Evolutionary conservation across 306 rosid genomes (phyloP).

Genomic region (Inga oerstediana): DNA sequence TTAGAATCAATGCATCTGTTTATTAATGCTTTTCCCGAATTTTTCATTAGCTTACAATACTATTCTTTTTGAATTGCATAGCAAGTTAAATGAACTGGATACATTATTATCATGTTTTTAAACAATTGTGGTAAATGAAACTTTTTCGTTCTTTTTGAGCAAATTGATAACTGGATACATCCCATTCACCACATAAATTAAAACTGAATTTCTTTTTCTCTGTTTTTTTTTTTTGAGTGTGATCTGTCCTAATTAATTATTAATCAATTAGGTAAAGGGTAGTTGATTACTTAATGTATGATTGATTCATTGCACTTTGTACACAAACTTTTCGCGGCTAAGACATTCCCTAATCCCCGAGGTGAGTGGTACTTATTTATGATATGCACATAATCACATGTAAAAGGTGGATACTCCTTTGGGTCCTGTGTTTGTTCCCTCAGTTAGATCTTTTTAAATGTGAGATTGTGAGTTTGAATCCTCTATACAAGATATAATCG

Average conservation of each 20-base stretch:
- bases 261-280: neutral
- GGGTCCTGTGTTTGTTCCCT: no score
- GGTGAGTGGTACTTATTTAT: neutral
- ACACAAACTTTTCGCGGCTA: neutral
- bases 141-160: neutral
- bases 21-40: neutral
- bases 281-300: neutral
- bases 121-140: neutral
- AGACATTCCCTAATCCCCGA: neutral
- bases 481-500: no score
- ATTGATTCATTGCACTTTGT: neutral
- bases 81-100: neutral
- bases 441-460: no score
- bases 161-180: neutral
- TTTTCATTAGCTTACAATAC: no score
- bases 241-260: neutral
- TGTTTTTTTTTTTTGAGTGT: neutral
- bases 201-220: no score
- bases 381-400: no score
- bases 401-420: no score
- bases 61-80: neutral
- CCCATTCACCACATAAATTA: neutral
- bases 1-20: neutral
- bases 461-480: no score
- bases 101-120: no score